Evolutionary conservation across 805 yeast genomes (phyloP), one percentile per base, ranked within the genome.

Genomic region (Metschnikowia lachancei): DNA sequence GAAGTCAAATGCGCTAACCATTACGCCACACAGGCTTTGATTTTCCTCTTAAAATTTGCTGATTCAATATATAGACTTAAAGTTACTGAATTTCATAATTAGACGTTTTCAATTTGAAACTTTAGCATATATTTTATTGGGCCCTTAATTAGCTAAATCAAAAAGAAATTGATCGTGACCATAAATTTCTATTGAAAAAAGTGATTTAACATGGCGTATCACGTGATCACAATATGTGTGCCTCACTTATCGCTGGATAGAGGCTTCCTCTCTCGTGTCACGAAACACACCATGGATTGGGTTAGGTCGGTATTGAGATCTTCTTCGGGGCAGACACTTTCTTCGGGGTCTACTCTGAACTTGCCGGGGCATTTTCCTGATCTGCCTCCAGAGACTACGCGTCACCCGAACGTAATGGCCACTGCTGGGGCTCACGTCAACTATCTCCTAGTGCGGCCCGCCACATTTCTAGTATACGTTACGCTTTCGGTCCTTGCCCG

Each of bases 1-100:
- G n/a, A n/a, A n/a, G n/a, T n/a, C n/a, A n/a, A n/a, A n/a, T n/a
- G n/a, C n/a, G n/a, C n/a, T n/a, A n/a, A n/a, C n/a, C n/a, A n/a
- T n/a, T n/a, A n/a, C n/a, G n/a, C 56, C 56, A 53, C 56, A 48
- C 56, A 53, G 56, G 56, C 55, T 26, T 39, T 19, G 42, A 30
- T 7, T 16, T 34, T 6, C 2, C 22, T 14, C 29, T 10, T n/a
- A 13, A 24, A 20, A 59, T 4, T 6, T 11, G 24, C 16, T 35
- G 16, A 22, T 35, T 19, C 18, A 26, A 12, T 3, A 6, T 18
- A 36, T n/a, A 3, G n/a, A 22, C n/a, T 10, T 8, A 4, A 29
- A 13, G 4, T 5, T 6, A n/a, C 6, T 29, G 10, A 29, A n/a
- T n/a, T n/a, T n/a, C n/a, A n/a, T n/a, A n/a, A n/a, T n/a, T n/a